Evolutionary conservation across 2,329 filamentous ascomycete species (phyloP).

Genomic region (Nothophaeocryptopus gaeumannii): DNA sequence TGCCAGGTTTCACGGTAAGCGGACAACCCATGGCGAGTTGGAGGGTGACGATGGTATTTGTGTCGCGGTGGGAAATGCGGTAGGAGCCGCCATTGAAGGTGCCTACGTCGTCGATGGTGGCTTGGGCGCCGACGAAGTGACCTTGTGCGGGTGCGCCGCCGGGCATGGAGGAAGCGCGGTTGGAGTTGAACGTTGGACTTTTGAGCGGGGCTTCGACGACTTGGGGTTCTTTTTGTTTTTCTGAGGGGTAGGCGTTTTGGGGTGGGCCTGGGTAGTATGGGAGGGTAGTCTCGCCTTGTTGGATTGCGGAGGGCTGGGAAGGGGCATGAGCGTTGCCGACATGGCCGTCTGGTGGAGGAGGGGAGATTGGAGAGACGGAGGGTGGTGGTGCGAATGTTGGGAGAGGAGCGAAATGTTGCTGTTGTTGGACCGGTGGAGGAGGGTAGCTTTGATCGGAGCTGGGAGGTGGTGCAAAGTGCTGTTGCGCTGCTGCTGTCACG

Average conservation of each 20-base stretch:
- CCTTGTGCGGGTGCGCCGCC: conserved; percentile 44
- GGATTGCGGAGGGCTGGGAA: conserved; percentile 17
- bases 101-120: conserved; percentile 76
- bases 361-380: conserved; percentile 31
- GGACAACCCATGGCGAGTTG: conserved; percentile 89
- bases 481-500: neutral
- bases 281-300: conserved; percentile 29
- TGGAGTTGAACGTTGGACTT: conserved; percentile 33
- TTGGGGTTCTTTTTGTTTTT: conserved; percentile 33
- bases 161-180: conserved; percentile 30
- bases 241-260: conserved; percentile 30
- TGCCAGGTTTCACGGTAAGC: conserved; percentile 73
- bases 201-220: conserved; percentile 20
- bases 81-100: conserved; percentile 96
- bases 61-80: conserved; percentile 86
- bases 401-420: conserved; percentile 32
- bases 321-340: conserved; percentile 20
- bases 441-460: conserved; percentile 22
- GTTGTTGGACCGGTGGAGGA: conserved; percentile 28
- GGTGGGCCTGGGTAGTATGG: conserved; percentile 40
- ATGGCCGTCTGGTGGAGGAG: conserved; percentile 33
- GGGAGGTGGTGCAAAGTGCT: conserved; percentile 15
- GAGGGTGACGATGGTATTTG: conserved; percentile 83
- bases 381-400: conserved; percentile 25
- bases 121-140: conserved; percentile 63